These are phyloP conservation scores for Nothophoma quercina DNA, from an alignment of 2,329 filamentous ascomycete genomes.

Conservation along the genomic window DNA sequence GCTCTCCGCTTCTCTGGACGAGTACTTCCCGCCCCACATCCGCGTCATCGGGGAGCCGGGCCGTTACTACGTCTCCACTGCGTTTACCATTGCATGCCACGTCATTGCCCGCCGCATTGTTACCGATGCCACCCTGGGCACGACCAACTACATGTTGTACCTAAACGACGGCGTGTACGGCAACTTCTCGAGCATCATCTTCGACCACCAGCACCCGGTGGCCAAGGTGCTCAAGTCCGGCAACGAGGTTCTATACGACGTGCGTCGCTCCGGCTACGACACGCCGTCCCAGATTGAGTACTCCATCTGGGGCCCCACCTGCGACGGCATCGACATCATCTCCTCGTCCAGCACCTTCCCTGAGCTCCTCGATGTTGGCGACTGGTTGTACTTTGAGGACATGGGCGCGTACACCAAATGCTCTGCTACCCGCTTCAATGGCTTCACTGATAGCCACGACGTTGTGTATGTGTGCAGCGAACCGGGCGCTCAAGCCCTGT, in stretches of 20 bases:
- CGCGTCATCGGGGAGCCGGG: constrained; percentile 95
- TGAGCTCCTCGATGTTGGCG: constrained; percentile 83
- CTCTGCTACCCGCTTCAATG: constrained; percentile 97
- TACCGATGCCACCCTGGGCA: constrained; percentile 69
- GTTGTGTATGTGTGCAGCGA: constrained; percentile 96
- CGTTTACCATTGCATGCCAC: constrained; percentile 94
- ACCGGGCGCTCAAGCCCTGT: constrained; percentile 78
- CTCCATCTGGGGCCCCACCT: constrained; percentile 97
- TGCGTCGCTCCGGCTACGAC: constrained; percentile 46
- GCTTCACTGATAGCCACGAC: constrained; percentile 90
- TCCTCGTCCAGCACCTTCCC: constrained; percentile 79
- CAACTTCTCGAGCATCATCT: constrained; percentile 99
- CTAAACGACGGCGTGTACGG: constrained; percentile 97
- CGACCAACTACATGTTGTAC: constrained; percentile 92
- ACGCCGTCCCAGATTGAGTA: constrained; percentile 73
- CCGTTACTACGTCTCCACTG: constrained; percentile 91
- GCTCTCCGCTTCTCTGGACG: constrained; percentile 79
- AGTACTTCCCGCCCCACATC: constrained; percentile 84
- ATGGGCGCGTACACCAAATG: constrained; percentile 99
- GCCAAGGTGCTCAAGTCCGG: constrained; percentile 78
- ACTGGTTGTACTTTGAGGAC: constrained; percentile 98
- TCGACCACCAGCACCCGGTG: constrained; percentile 92
- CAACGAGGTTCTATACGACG: constrained; percentile 63
- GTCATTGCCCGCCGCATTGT: constrained; percentile 94
- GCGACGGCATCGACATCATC: constrained; percentile 97